Conservation (phyloP, 1,284 basidiomycete species). For the Amylostereum chailletii region DNA sequence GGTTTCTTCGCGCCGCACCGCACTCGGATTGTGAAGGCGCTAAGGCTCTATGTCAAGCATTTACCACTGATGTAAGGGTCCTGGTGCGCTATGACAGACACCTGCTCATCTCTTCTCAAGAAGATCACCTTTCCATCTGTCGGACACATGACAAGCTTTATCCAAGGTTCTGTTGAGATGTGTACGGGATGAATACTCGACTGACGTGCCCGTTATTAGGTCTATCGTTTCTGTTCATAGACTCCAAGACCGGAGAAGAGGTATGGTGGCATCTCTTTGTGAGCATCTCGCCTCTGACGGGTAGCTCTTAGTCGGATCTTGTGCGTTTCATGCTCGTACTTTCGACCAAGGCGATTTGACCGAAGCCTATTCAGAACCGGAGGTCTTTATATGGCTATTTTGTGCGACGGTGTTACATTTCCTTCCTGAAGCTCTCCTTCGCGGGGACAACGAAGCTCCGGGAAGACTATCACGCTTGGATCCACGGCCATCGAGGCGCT, state of each 20-base stretch:
- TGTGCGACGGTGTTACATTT: slow-evolving; percentile 63
- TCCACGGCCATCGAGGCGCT: slow-evolving; percentile 33
- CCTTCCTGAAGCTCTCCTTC: slow-evolving; percentile 67
- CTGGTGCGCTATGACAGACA: too few relatives aligned
- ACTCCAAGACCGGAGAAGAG: slow-evolving; percentile 17
- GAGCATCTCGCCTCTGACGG: too few relatives aligned
- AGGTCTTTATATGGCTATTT: slow-evolving; percentile 79
- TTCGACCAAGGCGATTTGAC: not conserved
- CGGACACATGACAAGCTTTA: slow-evolving; percentile 56
- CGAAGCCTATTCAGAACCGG: slow-evolving; percentile 32
- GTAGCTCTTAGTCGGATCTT: slow-evolving; percentile 9
- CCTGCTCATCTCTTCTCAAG: slow-evolving; percentile 18
- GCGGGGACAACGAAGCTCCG: slow-evolving; percentile 54
- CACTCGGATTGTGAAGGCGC: too few relatives aligned
- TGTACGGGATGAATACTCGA: not conserved
- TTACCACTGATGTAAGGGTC: too few relatives aligned
- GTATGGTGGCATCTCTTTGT: not conserved
- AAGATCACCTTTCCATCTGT: slow-evolving; percentile 38
- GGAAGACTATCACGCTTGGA: slow-evolving; percentile 58
- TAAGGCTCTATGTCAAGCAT: too few relatives aligned
- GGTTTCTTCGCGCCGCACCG: too few relatives aligned
- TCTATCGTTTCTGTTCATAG: slow-evolving; percentile 43
- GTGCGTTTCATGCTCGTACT: slow-evolving; percentile 11
- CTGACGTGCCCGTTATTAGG: slow-evolving; percentile 21
- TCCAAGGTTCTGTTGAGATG: slow-evolving; percentile 36